Conservation (phyloP, 2,329 filamentous ascomycete genomes). For the Eutypa lata region DNA sequence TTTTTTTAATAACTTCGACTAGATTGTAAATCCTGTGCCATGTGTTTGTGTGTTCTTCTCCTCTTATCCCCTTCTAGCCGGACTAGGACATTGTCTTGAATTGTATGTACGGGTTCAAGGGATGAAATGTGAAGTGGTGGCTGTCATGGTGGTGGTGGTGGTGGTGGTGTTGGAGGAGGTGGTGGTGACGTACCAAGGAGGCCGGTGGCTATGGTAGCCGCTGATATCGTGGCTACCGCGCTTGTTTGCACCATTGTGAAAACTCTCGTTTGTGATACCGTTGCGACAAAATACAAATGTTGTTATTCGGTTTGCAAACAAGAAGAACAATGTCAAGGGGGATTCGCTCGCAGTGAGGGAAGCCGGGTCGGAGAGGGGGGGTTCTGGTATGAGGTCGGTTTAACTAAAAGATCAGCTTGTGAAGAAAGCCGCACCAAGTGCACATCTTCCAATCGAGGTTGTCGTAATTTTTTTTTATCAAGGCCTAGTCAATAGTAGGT, state of each 20-base stretch:
- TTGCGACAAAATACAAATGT: too few relatives aligned
- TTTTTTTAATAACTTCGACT: not conserved
- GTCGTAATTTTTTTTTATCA: conserved; percentile 15
- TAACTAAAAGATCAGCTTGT: too few relatives aligned
- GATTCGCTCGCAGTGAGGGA: too few relatives aligned
- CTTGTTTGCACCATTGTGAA: conserved; percentile 45
- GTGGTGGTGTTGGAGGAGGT: conserved; percentile 4
- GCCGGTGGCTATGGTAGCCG: conserved; percentile 58
- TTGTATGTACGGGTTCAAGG: too few relatives aligned
- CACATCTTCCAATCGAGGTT: not conserved
- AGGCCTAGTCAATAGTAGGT: conserved; percentile 3
- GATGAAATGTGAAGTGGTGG: not conserved
- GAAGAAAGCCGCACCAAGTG: too few relatives aligned
- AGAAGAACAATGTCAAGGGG: too few relatives aligned
- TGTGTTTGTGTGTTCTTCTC: not conserved
- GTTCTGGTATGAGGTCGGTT: too few relatives aligned
- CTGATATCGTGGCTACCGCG: conserved; percentile 58
- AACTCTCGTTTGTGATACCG: not conserved
- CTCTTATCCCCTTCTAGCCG: not conserved
- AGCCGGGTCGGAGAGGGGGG: too few relatives aligned
- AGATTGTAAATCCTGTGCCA: not conserved
- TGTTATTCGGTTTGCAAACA: too few relatives aligned
- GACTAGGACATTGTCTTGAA: too few relatives aligned
- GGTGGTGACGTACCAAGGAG: conserved; percentile 50
- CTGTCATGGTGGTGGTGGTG: not conserved